Percentiles rank a stretch among this genome's conserved stretches.
Conservation (phyloP, 352 stramenopile species). For the Phytopythium sindhum region DNA sequence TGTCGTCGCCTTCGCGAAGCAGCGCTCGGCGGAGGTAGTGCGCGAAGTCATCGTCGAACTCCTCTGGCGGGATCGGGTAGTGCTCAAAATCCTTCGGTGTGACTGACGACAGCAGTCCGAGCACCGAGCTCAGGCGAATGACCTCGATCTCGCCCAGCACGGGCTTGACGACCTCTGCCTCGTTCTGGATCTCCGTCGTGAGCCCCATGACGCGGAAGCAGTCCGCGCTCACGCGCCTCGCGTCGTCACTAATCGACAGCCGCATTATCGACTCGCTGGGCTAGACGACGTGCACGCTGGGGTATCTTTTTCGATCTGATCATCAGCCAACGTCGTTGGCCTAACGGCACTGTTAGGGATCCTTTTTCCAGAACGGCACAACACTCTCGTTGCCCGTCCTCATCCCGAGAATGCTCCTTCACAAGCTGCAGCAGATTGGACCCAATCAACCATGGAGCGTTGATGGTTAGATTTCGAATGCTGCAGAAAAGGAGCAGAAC, state of each 20-base stretch:
- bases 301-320: background rate
- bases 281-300: background rate
- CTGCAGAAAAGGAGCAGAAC: background rate
- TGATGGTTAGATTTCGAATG: background rate
- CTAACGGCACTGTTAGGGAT: background rate
- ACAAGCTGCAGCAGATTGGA: no score
- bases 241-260: conserved; percentile 8
- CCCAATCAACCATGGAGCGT: no score
- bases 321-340: no score
- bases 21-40: conserved; percentile 49
- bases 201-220: conserved; percentile 56
- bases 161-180: conserved; percentile 66
- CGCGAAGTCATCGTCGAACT: conserved; percentile 62
- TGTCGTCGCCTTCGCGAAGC: conserved; percentile 13
- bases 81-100: conserved; percentile 48
- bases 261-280: background rate
- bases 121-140: conserved; percentile 51
- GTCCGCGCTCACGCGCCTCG: background rate
- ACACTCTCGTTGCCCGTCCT: background rate
- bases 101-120: conserved; percentile 45
- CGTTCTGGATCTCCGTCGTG: conserved; percentile 47
- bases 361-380: background rate
- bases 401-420: no score
- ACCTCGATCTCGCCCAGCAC: conserved; percentile 72
- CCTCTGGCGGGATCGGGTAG: conserved; percentile 29